Evolutionary conservation across 805 yeast species (phyloP).

Genomic region (Priceomyces melissophilus): DNA sequence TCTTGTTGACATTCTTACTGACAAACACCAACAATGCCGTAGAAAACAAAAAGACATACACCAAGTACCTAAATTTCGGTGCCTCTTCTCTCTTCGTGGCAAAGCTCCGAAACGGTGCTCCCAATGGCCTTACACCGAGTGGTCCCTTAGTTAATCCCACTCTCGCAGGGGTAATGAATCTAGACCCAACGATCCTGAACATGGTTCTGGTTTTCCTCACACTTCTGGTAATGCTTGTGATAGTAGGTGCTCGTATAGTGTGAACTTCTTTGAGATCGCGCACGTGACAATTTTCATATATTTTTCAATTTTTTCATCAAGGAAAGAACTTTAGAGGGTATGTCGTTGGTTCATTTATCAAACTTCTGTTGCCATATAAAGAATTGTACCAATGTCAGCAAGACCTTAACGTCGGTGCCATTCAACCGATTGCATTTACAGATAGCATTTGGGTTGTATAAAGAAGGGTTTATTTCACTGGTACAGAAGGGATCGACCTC

Average conservation of each 20-base stretch:
- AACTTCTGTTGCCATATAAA: slow-evolving; percentile 85
- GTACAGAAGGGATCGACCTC: slow-evolving; percentile 78
- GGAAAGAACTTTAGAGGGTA: slow-evolving; percentile 19
- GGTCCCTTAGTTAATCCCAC: too few species aligned
- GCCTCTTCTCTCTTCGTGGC: slow-evolving; percentile 9
- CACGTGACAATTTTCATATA: too few species aligned
- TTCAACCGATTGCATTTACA: slow-evolving; percentile 79
- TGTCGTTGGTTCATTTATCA: slow-evolving; percentile 86
- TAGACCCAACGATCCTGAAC: too few species aligned
- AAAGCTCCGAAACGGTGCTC: background rate
- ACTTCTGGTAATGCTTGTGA: too few species aligned
- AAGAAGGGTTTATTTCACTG: slow-evolving; percentile 83
- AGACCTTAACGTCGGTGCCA: slow-evolving; percentile 76
- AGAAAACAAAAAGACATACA: slow-evolving; percentile 32
- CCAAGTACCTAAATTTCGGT: slow-evolving; percentile 35
- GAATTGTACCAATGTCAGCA: slow-evolving; percentile 75
- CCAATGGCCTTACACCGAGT: too few species aligned
- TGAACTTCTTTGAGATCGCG: too few species aligned
- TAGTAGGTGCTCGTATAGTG: too few species aligned
- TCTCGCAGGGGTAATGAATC: too few species aligned
- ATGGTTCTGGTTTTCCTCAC: too few species aligned
- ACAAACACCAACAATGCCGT: slow-evolving; percentile 29
- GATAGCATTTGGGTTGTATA: slow-evolving; percentile 78
- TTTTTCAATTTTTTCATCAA: too few species aligned
- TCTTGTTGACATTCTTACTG: slow-evolving; percentile 25